Conservation (phyloP, 306 rosid species). For the Ormosia emarginata region DNA sequence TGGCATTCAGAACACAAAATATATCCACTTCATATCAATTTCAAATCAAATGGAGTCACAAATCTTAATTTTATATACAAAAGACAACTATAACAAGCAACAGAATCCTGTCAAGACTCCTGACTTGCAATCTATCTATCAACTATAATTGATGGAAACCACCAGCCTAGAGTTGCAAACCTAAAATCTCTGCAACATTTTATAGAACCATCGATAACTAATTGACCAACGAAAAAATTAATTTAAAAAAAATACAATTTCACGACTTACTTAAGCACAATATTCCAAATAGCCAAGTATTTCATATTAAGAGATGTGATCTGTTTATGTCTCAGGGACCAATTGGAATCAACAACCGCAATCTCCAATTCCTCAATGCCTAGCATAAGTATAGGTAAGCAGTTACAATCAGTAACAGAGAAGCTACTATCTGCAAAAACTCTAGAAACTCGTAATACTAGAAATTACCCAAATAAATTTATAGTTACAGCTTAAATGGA, state of each 20-base stretch:
- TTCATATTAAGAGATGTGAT: slow-evolving; percentile 60
- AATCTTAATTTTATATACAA: background rate
- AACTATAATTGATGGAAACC: background rate
- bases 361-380: slow-evolving; percentile 80
- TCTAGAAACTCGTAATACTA: slow-evolving; percentile 3
- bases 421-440: slow-evolving; percentile 18
- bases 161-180: background rate
- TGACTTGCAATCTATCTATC: slow-evolving; percentile 15
- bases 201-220: background rate
- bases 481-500: slow-evolving; percentile 9
- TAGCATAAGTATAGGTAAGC: slow-evolving; percentile 29
- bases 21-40: slow-evolving; percentile 13
- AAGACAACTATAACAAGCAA: slow-evolving; percentile 9
- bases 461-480: slow-evolving; percentile 7
- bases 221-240: background rate
- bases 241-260: background rate
- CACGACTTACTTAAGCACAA: slow-evolving; percentile 50
- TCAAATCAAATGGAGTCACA: background rate
- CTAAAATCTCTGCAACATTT: slow-evolving; percentile 4
- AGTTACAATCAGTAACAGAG: slow-evolving; percentile 22
- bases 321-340: slow-evolving; percentile 59
- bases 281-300: slow-evolving; percentile 61
- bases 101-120: background rate
- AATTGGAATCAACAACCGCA: slow-evolving; percentile 58
- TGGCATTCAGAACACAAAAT: background rate